These are phyloP conservation scores for Phaffia rhodozyma DNA, from an alignment of 1,284 basidiomycete genomes.

Conservation along the genomic window DNA sequence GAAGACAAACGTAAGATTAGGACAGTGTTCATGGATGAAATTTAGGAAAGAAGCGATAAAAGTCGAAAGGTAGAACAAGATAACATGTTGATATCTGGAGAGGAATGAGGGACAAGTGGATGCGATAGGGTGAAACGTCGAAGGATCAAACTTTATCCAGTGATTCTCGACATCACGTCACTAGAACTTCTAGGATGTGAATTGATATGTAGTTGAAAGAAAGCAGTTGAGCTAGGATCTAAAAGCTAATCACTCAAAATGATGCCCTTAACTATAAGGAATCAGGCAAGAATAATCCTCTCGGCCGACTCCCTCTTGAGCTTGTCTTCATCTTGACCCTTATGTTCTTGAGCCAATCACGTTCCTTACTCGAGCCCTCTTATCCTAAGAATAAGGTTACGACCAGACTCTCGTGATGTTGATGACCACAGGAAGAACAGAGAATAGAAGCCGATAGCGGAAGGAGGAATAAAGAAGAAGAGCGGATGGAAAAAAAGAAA, in stretches of 20 bases:
- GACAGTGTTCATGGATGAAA: not conserved
- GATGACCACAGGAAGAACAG: too few species aligned
- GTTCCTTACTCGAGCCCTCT: not conserved
- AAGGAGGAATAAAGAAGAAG: too few species aligned
- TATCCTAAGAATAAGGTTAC: too few species aligned
- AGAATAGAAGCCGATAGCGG: too few species aligned
- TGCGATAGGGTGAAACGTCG: not conserved
- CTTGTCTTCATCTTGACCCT: not conserved
- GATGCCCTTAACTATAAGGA: too few species aligned
- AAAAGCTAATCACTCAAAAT: too few species aligned
- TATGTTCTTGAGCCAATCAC: not conserved
- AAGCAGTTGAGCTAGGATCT: too few species aligned
- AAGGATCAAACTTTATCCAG: not conserved
- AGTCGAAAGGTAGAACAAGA: not conserved
- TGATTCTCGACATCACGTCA: not conserved
- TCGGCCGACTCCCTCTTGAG: too few species aligned
- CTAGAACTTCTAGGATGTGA: too few species aligned
- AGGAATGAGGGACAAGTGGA: not conserved
- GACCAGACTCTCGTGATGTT: too few species aligned
- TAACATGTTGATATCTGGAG: not conserved
- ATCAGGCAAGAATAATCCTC: too few species aligned
- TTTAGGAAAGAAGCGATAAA: not conserved
- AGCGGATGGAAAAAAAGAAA: not conserved
- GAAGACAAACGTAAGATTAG: not conserved
- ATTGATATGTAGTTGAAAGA: too few species aligned